Conservation (phyloP, 2,329 filamentous ascomycete genomes). For the Xylariales sp. region DNA sequence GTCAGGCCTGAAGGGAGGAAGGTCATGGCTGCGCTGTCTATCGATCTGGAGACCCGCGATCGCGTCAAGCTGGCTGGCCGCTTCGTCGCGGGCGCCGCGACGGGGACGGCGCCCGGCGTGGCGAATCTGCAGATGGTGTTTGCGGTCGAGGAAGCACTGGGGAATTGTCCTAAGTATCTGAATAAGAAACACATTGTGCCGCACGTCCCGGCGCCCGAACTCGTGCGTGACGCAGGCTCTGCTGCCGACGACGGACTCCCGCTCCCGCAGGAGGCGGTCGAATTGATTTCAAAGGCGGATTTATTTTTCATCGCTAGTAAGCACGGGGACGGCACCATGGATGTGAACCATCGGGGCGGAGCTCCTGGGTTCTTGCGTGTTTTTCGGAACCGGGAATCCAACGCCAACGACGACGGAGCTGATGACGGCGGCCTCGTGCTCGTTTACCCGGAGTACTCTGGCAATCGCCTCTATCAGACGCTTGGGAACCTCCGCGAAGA, state of each 20-base stretch:
- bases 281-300: constrained; percentile 73
- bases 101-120: constrained; percentile 43
- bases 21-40: constrained; percentile 63
- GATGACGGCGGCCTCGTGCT: constrained; percentile 57
- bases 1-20: constrained; percentile 54
- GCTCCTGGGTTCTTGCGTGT: constrained; percentile 79
- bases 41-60: constrained; percentile 74
- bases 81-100: constrained; percentile 72
- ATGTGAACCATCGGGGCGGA: constrained; percentile 85
- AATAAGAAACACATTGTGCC: constrained; percentile 76
- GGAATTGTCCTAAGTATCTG: constrained; percentile 89
- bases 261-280: constrained; percentile 65
- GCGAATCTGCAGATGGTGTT: constrained; percentile 68
- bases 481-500: constrained; percentile 79
- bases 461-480: constrained; percentile 85
- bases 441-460: constrained; percentile 85
- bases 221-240: constrained; percentile 45
- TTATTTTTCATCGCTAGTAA: constrained; percentile 82
- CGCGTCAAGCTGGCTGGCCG: constrained; percentile 79
- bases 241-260: constrained; percentile 42
- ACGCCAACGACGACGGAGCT: constrained; percentile 42
- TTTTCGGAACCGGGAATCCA: constrained; percentile 62
- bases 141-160: constrained; percentile 76
- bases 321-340: constrained; percentile 75
- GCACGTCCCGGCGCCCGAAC: constrained; percentile 62